phyloP scores from a whole-genome alignment of 1,139 yeast genomes.

The Lodderomyces parapsilosis region DNA sequence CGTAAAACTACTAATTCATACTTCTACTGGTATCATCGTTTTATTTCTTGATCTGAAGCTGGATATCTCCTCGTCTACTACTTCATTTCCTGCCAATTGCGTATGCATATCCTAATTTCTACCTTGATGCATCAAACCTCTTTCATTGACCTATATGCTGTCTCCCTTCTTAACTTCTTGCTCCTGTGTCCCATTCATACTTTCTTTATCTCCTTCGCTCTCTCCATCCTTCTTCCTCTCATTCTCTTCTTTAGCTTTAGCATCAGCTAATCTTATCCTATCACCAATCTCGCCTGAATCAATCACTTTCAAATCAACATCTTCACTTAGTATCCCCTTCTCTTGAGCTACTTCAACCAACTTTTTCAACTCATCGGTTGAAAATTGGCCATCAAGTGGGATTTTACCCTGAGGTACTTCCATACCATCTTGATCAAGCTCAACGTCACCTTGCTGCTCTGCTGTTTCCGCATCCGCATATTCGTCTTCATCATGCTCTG shows the following conservation, averaged over 20 bases:
- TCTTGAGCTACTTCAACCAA: conserved; percentile 31
- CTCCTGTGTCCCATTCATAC: neutral
- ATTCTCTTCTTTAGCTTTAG: neutral
- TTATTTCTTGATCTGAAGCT: too few species aligned
- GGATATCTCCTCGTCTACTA: too few species aligned
- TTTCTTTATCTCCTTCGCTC: neutral
- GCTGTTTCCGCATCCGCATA: too few species aligned
- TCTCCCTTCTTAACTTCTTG: neutral
- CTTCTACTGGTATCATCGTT: too few species aligned
- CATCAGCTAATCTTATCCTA: conserved; percentile 12
- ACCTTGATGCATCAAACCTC: too few species aligned
- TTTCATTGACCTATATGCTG: too few species aligned
- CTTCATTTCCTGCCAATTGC: too few species aligned
- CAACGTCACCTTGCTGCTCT: conserved; percentile 4
- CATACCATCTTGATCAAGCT: conserved; percentile 36
- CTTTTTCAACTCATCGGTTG: conserved; percentile 32
- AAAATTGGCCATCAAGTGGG: conserved; percentile 43
- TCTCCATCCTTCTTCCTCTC: neutral
- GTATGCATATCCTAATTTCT: too few species aligned
- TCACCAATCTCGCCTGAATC: conserved; percentile 22
- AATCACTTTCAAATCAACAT: conserved; percentile 27
- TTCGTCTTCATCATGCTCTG: conserved; percentile 1
- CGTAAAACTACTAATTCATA: too few species aligned
- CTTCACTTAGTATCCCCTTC: conserved; percentile 28
- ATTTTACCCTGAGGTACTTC: conserved; percentile 38